Percentiles rank a stretch among this genome's conserved stretches.
These are phyloP conservation scores for Babjeviella inositovora DNA, from an alignment of 805 yeast genomes.

Conservation along the genomic window DNA sequence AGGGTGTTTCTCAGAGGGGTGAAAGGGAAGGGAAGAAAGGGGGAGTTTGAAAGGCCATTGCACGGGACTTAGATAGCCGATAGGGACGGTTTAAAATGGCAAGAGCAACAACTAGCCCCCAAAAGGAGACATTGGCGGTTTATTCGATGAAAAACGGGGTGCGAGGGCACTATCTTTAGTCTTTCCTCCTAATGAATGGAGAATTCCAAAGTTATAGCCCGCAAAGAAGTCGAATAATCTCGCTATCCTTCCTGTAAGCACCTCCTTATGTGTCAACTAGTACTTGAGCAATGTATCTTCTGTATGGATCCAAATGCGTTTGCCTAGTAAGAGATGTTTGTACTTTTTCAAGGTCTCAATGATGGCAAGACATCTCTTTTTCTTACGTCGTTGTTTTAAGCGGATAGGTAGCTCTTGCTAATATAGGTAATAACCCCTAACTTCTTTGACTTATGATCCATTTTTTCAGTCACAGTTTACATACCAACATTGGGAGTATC, in stretches of 20 bases:
- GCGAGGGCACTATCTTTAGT: constrained; percentile 5
- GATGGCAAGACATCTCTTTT: constrained; percentile 4
- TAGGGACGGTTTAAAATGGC: too few relatives aligned
- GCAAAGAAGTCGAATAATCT: too few relatives aligned
- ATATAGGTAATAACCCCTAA: constrained; percentile 2
- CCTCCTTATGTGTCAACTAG: too few relatives aligned
- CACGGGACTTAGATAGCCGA: too few relatives aligned
- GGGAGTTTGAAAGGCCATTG: too few relatives aligned
- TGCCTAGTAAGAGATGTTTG: constrained; percentile 2
- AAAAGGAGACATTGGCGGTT: too few relatives aligned
- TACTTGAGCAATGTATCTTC: too few relatives aligned
- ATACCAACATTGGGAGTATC: constrained; percentile 3
- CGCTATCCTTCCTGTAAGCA: too few relatives aligned
- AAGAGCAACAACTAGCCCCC: too few relatives aligned
- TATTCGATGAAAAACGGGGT: too few relatives aligned
- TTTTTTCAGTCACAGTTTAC: constrained; percentile 4
- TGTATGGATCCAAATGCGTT: constrained; percentile 1
- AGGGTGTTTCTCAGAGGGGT: too few relatives aligned
- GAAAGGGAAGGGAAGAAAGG: too few relatives aligned
- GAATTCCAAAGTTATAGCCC: constrained; percentile 1
- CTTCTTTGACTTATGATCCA: background rate
- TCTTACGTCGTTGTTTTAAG: constrained; percentile 3
- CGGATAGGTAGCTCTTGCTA: constrained; percentile 2
- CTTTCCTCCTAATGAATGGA: constrained; percentile 1
- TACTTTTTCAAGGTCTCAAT: constrained; percentile 3